Evolutionary conservation across 1,139 yeast species (phyloP).

Genomic region (Candida tetrigidarum): DNA sequence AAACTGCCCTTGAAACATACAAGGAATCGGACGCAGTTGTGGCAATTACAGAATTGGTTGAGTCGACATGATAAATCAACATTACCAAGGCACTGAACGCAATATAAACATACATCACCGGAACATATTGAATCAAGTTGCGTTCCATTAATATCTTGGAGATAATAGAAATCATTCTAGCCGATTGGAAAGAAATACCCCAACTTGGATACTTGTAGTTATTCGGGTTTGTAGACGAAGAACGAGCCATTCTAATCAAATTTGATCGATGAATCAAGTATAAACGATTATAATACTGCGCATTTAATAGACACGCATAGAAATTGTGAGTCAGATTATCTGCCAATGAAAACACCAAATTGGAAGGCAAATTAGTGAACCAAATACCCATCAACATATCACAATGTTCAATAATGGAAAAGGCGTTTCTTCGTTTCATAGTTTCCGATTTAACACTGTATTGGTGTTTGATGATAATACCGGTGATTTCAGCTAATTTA

Average conservation of each 20-base stretch:
- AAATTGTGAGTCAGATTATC: constrained; percentile 58
- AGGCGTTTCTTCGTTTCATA: constrained; percentile 49
- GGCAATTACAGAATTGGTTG: constrained; percentile 57
- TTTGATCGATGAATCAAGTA: constrained; percentile 76
- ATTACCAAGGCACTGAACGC: constrained; percentile 73
- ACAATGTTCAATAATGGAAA: constrained; percentile 68
- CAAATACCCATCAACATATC: constrained; percentile 82
- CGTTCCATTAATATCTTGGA: constrained; percentile 60
- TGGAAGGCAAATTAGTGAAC: constrained; percentile 71
- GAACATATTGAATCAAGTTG: constrained; percentile 56
- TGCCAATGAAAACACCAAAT: constrained; percentile 63
- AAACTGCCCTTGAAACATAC: constrained; percentile 52
- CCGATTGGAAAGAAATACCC: constrained; percentile 87
- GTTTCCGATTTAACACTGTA: constrained; percentile 71
- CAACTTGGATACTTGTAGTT: constrained; percentile 73
- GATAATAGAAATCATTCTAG: constrained; percentile 76
- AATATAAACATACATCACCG: constrained; percentile 59
- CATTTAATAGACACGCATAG: constrained; percentile 64
- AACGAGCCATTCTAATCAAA: constrained; percentile 55
- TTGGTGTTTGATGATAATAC: constrained; percentile 72
- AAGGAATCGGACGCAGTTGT: constrained; percentile 65
- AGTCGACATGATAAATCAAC: constrained; percentile 75
- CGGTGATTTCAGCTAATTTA: constrained; percentile 74
- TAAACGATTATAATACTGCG: constrained; percentile 74
- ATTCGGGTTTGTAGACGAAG: constrained; percentile 46